Base-by-base conservation (phyloP, 768 basidiomycete species). In the Hydnum rufescens region DNA sequence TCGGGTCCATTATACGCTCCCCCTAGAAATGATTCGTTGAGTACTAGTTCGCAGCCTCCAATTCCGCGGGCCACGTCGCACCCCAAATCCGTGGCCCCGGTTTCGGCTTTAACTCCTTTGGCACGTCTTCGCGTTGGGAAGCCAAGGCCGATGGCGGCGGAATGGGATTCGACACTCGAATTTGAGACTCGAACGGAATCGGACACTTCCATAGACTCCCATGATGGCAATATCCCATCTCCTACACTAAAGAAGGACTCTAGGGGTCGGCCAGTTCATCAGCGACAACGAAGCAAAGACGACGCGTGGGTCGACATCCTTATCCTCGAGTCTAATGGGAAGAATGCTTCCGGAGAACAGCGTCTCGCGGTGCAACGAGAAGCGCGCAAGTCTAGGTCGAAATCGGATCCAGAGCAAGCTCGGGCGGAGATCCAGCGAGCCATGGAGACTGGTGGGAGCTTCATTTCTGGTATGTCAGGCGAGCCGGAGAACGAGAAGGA, bases 261-360 rank as follows among this genome's bases (percentile, higher is more conserved):
- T n/a, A n/a, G n/a, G n/a, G n/a, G n/a, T n/a, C n/a, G n/a, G n/a
- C 13, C 16, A 36, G 32, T 69, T 71, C 34, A 64, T 32, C 36
- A 34, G 29, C 54, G 66, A 65, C 67, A 60, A 65, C 64, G 62
- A 58, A 69, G 71, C 19, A 68, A 64, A 58, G 78, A 82, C 49
- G 86, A 88, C 60, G 82, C 83, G 3, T 87, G 86, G 84, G 83
- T 88, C 39, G 86, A 88, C 64, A 88, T 88, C 39, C 65, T 87
- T 5, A 83, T 88, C 2, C 77, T 76, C 42, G 57, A 54, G 26
- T 13, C 36, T 13, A 22, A 22, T 13, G 36, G 36, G 36, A 39
- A 22, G 36, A 39, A 39, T 39, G 36, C 13, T 22, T 22, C 36
- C 22, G 36, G 36, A 22, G 26, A 36, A 23, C 51, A 73, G 62